These are phyloP conservation scores for Lyophyllum shimeji DNA, from an alignment of 768 basidiomycete species.

Conservation along the genomic window DNA sequence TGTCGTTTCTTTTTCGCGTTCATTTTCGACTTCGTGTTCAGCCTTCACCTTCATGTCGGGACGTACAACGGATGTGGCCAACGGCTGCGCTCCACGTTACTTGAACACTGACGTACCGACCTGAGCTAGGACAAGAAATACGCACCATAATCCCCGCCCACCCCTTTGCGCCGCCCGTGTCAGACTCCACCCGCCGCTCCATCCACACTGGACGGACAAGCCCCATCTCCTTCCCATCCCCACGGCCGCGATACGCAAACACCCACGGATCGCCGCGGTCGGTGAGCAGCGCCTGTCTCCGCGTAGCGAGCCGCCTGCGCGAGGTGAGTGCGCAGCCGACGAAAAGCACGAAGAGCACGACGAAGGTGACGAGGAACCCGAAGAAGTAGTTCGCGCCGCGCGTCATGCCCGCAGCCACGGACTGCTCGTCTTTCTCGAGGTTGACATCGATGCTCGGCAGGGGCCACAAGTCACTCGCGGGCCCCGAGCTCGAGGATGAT, in stretches of 20 bases:
- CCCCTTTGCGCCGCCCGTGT: conserved; percentile 8
- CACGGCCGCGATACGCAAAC: conserved; percentile 9
- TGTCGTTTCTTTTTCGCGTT: not conserved
- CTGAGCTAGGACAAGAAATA: not conserved
- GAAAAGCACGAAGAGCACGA: conserved; percentile 48
- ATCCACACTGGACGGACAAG: conserved; percentile 13
- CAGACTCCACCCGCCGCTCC: conserved; percentile 12
- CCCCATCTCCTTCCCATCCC: not conserved
- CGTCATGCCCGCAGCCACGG: conserved; percentile 7
- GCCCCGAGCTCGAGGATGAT: too few relatives aligned
- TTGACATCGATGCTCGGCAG: conserved; percentile 3
- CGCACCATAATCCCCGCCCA: not conserved
- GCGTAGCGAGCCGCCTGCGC: conserved; percentile 35
- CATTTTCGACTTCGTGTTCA: not conserved
- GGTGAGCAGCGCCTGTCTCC: conserved; percentile 19
- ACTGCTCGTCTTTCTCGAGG: not conserved
- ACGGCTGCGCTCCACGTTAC: not conserved
- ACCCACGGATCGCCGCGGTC: conserved; percentile 17
- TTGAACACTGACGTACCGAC: too few relatives aligned
- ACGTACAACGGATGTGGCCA: not conserved
- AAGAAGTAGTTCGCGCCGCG: conserved; percentile 48
- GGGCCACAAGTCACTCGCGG: not conserved
- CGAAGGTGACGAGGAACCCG: conserved; percentile 51
- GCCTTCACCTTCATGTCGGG: not conserved
- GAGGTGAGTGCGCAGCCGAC: conserved; percentile 50